These are phyloP conservation scores for Ilyonectria destructans DNA, from an alignment of 2,329 filamentous ascomycete genomes.

Conservation along the genomic window DNA sequence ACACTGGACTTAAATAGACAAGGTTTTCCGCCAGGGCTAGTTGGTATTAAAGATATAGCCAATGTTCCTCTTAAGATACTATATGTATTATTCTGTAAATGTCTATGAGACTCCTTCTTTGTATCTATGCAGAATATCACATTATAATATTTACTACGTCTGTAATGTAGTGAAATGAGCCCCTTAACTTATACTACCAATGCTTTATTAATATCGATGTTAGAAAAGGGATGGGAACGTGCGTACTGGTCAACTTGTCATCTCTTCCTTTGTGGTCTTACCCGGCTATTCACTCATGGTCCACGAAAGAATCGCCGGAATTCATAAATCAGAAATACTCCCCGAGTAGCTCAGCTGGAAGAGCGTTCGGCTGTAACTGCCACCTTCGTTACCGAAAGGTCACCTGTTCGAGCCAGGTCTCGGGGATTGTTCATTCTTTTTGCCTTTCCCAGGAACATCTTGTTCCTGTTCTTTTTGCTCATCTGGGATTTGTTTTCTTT, in stretches of 20 bases:
- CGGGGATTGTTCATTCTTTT: conserved; percentile 23
- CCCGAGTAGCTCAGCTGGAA: conserved; percentile 37
- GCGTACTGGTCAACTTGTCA: no score
- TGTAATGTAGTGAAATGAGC: neutral
- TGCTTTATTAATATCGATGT: no score
- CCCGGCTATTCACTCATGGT: neutral
- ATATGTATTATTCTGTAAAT: no score
- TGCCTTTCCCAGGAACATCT: neutral
- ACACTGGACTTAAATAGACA: no score
- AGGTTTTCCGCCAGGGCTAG: no score
- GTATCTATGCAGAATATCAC: no score
- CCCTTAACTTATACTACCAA: no score
- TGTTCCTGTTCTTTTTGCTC: neutral
- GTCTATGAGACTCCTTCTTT: no score
- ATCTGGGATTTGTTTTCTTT: neutral
- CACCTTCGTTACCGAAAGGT: conserved; percentile 32
- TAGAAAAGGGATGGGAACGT: no score
- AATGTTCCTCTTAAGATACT: no score
- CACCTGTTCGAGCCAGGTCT: conserved; percentile 37
- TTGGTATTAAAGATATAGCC: no score
- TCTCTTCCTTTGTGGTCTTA: neutral
- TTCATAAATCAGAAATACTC: conserved; percentile 11
- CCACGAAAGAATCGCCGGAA: neutral
- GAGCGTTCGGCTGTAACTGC: conserved; percentile 37
- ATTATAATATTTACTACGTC: neutral